Base-by-base conservation (phyloP, 257 asterid species). In the Catharanthus roseus region DNA sequence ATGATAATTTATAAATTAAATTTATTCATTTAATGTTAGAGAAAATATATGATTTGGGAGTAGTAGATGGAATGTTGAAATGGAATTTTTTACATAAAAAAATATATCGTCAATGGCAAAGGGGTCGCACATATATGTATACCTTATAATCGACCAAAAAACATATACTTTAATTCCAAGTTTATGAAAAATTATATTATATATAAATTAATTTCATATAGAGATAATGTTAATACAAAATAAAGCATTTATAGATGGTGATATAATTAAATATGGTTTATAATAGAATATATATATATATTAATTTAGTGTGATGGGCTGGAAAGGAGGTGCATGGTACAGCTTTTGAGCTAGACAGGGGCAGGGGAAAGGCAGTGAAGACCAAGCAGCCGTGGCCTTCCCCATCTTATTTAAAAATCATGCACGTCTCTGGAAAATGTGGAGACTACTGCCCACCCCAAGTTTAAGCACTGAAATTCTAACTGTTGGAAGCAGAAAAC, bases 341-440 rank as follows among this genome's bases (percentile, higher is more conserved):
- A 81, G 82, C 88, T 85, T 81, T 83, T 81, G 75, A 78, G 73
- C 71, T 47, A 34, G 65, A 62, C 78, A 76, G 76, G 65, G 65
- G 64, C 75, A 74, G 68, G 68, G 49, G 71, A 80, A 83, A 69
- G 76, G 77, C 76, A 60, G 51, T 65, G 74, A 73, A 73, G 72
- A 67, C 77, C 71, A 51, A n/a, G n/a, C n/a, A n/a, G n/a, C n/a
- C n/a, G n/a, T n/a, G n/a, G n/a, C n/a, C 56, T 38, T 38, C 42
- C 3, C 5, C 42, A 38, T 38, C 67, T 47, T 49, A 44, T 0
- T 75, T 15, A 36, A 71, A 57, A 15, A 34, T 45, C 41, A 36
- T 49, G 26, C 76, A 54, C 65, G 70, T 29, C 47, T 76, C 73
- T 44, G 54, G 23, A n/a, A n/a, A n/a, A n/a, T n/a, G n/a, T n/a